Evolutionary conservation across 129 eudicot species (phyloP).

Genomic region (Arctium lappa): DNA sequence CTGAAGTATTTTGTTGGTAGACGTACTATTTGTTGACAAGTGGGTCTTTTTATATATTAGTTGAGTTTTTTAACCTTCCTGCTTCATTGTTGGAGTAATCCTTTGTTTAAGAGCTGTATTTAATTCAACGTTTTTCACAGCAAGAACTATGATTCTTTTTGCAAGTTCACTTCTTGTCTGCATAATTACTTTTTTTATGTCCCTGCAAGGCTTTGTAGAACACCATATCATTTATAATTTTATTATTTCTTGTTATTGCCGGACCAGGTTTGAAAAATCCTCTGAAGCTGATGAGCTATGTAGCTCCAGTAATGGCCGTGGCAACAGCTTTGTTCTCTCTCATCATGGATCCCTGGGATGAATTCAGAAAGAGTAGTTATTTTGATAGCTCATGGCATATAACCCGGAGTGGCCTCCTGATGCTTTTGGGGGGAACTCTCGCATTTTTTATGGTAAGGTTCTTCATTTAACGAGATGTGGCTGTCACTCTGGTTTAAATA

Average conservation of each 20-base stretch:
- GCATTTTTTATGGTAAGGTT: slow-evolving; percentile 85
- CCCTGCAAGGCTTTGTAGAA: neutral
- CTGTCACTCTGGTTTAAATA: neutral
- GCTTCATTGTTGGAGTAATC: neutral
- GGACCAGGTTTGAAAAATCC: slow-evolving; percentile 85
- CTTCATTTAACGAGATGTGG: neutral
- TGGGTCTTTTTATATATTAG: neutral
- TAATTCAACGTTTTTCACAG: neutral
- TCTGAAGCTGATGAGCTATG: slow-evolving; percentile 80
- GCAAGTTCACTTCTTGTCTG: neutral
- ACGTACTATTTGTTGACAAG: neutral
- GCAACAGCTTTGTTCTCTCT: slow-evolving; percentile 80
- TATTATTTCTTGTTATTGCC: neutral
- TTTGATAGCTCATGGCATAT: slow-evolving; percentile 87
- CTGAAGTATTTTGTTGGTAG: neutral
- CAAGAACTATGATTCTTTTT: neutral
- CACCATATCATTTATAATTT: neutral
- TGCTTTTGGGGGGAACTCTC: slow-evolving; percentile 94
- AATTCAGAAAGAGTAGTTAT: slow-evolving; percentile 57
- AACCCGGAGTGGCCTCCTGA: slow-evolving; percentile 63
- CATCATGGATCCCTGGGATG: slow-evolving; percentile 83
- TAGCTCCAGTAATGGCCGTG: slow-evolving; percentile 90
- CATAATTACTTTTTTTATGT: neutral
- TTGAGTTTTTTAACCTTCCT: neutral
- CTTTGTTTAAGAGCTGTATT: neutral